Conservation (phyloP, 352 stramenopile species). For the Elongisporangium undulatum region DNA sequence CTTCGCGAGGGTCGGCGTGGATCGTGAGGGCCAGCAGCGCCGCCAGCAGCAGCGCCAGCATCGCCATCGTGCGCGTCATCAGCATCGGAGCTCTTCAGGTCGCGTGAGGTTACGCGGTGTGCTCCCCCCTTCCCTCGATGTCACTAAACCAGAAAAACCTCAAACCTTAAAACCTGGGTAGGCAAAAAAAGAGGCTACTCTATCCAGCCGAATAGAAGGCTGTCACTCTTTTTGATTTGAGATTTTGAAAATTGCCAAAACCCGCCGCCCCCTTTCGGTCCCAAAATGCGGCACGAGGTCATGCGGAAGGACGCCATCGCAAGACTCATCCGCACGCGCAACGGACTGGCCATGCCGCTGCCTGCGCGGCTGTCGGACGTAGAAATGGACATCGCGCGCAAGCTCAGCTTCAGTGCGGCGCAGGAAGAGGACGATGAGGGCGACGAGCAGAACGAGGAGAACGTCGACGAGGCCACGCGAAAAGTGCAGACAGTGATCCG, state of each 20-base stretch:
- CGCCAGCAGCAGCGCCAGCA: slow-evolving; percentile 24
- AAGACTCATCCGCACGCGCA: slow-evolving; percentile 8
- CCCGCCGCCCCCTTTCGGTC: not conserved
- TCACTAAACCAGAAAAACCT: not conserved
- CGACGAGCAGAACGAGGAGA: slow-evolving; percentile 7
- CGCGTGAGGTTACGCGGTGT: not conserved
- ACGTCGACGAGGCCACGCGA: slow-evolving; percentile 6
- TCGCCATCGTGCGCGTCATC: slow-evolving; percentile 41
- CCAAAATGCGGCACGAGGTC: not conserved
- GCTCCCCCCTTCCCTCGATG: not conserved
- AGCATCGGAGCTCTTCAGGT: slow-evolving; percentile 53
- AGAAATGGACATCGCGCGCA: slow-evolving; percentile 40
- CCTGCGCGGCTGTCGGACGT: slow-evolving; percentile 5
- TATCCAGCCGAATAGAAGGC: not conserved
- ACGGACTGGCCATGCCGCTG: slow-evolving; percentile 6
- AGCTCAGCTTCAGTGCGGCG: slow-evolving; percentile 64
- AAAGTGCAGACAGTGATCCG: slow-evolving; percentile 66
- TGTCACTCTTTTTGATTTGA: not conserved
- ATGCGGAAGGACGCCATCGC: slow-evolving; percentile 14
- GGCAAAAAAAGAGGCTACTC: too few species aligned
- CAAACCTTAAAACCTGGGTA: not conserved
- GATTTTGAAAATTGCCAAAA: not conserved
- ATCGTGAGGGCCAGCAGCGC: slow-evolving; percentile 23
- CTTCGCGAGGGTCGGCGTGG: slow-evolving; percentile 45
- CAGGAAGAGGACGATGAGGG: slow-evolving; percentile 21